Evolutionary conservation across 768 basidiomycete species (phyloP), one percentile per base, ranked within the genome.

Genomic region (Saitozyma podzolica): DNA sequence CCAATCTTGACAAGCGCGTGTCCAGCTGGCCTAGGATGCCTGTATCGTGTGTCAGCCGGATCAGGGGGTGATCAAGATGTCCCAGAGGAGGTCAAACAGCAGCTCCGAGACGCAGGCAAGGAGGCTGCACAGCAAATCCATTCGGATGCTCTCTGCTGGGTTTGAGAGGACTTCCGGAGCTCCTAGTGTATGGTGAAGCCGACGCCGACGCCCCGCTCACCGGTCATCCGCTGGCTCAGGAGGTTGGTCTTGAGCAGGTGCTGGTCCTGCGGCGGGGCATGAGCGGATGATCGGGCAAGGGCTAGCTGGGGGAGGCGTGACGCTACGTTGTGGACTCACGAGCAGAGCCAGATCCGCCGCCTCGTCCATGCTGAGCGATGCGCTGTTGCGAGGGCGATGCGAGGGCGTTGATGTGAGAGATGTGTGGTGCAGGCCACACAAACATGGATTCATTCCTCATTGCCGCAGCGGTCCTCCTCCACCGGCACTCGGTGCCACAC

Each of bases 211-310:
- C 17, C 63, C 69, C 58, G 40, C 29, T 29, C 29, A 71, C 75
- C 64, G 10, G 76, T 77, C 78, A 79, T 79, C 9, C 78, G 74
- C 45, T 76, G 69, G 40, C 75, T 70, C 17, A 79, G 66, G 16
- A 69, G 55, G 62, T 79, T 79, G 10, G 78, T 79, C 54, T 77
- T 76, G 29, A 73, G 68, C 50, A 79, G 65, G 60, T 77, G 78
- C 66, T 79, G 78, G 58, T 79, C 78, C 68, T 77, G 56, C 29
- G 9, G 29, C 29, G 29, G 29, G 13, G 11, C 45, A 56, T 54
- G 40, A 53, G 19, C 16, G 20, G 20, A 37, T 48, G 43, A 20
- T 19, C n/a, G 16, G 16, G 3, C 9, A 45, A 19, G 52, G 16
- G 20, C 48, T 16, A 17, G 10, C 19, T 5, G 14, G 14, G 14